These are phyloP conservation scores for Dictyostelium capitatum DNA, from an alignment of 78 protist genomes.

Conservation along the genomic window DNA sequence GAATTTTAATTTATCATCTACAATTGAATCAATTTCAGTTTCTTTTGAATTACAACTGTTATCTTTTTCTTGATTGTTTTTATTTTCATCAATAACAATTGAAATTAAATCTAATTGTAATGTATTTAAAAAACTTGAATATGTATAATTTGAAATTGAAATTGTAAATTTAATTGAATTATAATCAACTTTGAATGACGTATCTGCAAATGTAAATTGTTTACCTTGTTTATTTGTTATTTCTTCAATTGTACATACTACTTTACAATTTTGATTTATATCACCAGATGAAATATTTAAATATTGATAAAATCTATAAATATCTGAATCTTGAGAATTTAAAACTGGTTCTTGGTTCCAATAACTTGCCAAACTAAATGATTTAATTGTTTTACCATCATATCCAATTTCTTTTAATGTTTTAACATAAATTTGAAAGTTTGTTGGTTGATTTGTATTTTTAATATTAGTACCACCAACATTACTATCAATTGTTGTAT, in stretches of 20 bases:
- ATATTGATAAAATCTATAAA: background rate
- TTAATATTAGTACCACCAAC: background rate
- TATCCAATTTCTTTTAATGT: background rate
- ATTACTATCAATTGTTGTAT: background rate
- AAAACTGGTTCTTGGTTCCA: background rate
- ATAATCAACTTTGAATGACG: background rate
- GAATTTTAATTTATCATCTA: background rate
- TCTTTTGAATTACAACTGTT: background rate
- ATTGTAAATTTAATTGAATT: slow-evolving; percentile 13
- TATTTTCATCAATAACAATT: background rate
- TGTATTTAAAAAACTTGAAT: slow-evolving; percentile 9
- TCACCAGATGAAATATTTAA: background rate
- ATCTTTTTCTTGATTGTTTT: background rate
- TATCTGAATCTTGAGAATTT: background rate
- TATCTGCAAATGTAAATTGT: slow-evolving; percentile 7
- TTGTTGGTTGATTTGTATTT: background rate
- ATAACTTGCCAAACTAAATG: background rate
- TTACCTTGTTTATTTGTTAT: background rate
- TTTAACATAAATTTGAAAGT: background rate
- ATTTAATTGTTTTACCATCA: background rate
- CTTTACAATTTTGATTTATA: background rate
- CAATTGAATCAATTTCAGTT: background rate
- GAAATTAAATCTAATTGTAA: background rate
- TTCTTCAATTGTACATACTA: slow-evolving; percentile 6
- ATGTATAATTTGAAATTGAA: background rate